Percentiles rank a stretch among this genome's conserved stretches.
Conservation (phyloP, 768 basidiomycete species). For the Tylopilus cervinicoccineus region DNA sequence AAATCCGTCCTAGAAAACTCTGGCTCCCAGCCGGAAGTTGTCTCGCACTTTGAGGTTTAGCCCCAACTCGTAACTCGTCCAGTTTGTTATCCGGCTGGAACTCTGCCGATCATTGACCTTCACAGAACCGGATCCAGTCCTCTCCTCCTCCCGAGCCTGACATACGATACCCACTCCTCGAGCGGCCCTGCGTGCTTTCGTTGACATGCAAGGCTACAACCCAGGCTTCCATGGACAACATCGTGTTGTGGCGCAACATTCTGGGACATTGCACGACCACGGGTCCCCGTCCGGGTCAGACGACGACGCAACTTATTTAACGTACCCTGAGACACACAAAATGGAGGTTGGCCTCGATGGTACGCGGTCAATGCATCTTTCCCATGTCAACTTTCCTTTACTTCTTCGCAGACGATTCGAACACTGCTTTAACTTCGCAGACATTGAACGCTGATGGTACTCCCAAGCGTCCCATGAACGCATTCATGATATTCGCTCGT, state of each 20-base stretch:
- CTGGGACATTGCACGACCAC: constrained; percentile 36
- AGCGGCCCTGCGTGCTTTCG: constrained; percentile 5
- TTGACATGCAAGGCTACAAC: constrained; percentile 30
- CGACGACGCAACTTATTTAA: constrained; percentile 39
- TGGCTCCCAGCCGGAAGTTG: constrained; percentile 14
- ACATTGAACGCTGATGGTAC: constrained; percentile 84
- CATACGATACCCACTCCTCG: constrained; percentile 1
- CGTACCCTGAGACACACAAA: constrained; percentile 35
- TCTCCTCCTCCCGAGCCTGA: constrained; percentile 7
- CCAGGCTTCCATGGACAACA: constrained; percentile 20
- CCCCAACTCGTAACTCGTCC: constrained; percentile 19
- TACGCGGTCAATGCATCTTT: constrained; percentile 19
- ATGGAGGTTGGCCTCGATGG: constrained; percentile 46
- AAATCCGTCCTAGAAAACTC: constrained; percentile 24
- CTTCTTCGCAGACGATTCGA: constrained; percentile 34
- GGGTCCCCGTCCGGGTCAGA: constrained; percentile 57
- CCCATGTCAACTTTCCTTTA: constrained; percentile 14
- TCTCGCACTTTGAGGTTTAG: constrained; percentile 15
- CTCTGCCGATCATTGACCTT: constrained; percentile 27
- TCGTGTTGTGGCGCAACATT: constrained; percentile 25
- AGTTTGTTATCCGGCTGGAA: constrained; percentile 26
- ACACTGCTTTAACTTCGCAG: constrained; percentile 62
- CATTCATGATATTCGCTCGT: constrained; percentile 91
- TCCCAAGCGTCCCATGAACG: constrained; percentile 89
- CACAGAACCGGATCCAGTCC: constrained; percentile 9